Conservation (phyloP, 768 basidiomycete genomes). For the Tylopilus felleus region DNA sequence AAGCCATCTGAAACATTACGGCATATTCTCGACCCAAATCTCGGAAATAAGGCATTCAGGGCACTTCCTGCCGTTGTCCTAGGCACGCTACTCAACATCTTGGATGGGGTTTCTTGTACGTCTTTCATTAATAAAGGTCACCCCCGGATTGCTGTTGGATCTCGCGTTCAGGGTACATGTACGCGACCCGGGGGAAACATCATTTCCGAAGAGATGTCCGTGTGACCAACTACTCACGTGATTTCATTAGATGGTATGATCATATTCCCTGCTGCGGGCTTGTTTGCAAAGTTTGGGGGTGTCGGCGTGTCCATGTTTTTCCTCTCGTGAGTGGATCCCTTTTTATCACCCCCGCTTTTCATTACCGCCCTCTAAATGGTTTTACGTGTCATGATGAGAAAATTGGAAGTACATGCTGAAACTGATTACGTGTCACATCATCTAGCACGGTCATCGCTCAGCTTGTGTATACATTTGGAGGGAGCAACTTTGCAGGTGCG, state of each 20-base stretch:
- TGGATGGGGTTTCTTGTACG: conserved; percentile 92
- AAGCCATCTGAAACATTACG: conserved; percentile 9
- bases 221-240: conserved; percentile 4
- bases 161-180: neutral
- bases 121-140: conserved; percentile 12
- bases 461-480: conserved; percentile 80
- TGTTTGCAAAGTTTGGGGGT: conserved; percentile 78
- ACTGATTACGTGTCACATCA: conserved; percentile 1
- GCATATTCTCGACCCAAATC: conserved; percentile 14
- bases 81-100: conserved; percentile 80
- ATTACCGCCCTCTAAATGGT: neutral
- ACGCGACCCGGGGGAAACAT: neutral
- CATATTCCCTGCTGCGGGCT: conserved; percentile 81
- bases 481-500: conserved; percentile 84
- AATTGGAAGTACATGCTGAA: neutral
- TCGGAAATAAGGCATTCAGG: conserved; percentile 25
- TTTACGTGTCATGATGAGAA: neutral
- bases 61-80: conserved; percentile 82
- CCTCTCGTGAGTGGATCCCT: conserved; percentile 52
- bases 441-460: conserved; percentile 73
- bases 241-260: conserved; percentile 80
- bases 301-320: conserved; percentile 97
- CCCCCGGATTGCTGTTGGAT: neutral
- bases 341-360: neutral
- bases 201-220: neutral